Evolutionary conservation across 768 basidiomycete species (phyloP).

Genomic region (Naganishia randhawae): DNA sequence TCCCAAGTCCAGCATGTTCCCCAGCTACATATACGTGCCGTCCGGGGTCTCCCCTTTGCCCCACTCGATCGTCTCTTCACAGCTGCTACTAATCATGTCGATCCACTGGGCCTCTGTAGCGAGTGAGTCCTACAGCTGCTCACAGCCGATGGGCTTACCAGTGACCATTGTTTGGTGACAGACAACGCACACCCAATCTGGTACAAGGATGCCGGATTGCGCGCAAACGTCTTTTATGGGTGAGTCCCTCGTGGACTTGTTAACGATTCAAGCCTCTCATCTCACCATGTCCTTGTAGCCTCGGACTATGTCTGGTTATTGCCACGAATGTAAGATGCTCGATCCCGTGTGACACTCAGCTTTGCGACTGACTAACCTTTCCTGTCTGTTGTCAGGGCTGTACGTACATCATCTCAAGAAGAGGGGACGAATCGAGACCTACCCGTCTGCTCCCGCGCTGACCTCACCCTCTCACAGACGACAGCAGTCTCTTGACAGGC

Average conservation of each 20-base stretch:
- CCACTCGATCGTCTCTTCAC: constrained; percentile 2
- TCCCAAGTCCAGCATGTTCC: constrained; percentile 6
- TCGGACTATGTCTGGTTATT: constrained; percentile 10
- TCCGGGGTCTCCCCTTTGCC: not conserved
- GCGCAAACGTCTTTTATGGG: constrained; percentile 10
- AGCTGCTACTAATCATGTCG: not conserved
- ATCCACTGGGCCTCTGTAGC: constrained; percentile 1
- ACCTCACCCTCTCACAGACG: not conserved
- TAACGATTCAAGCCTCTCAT: not conserved
- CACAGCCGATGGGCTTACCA: not conserved
- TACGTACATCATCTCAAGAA: constrained; percentile 9
- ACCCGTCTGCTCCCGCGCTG: not conserved
- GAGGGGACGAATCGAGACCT: constrained; percentile 7
- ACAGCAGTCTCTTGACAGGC: not conserved
- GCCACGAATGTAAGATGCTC: not conserved
- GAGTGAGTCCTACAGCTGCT: not conserved
- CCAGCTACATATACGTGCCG: not conserved
- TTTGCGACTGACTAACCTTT: constrained; percentile 14
- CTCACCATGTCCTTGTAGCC: not conserved
- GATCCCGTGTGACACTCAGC: not conserved
- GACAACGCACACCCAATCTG: constrained; percentile 8
- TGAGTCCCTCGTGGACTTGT: not conserved
- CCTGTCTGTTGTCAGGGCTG: not conserved
- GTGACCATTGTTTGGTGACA: not conserved
- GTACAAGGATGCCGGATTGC: constrained; percentile 16